Conservation (phyloP, 495 filamentous ascomycete genomes). For the Sabuloglossum arenarium region DNA sequence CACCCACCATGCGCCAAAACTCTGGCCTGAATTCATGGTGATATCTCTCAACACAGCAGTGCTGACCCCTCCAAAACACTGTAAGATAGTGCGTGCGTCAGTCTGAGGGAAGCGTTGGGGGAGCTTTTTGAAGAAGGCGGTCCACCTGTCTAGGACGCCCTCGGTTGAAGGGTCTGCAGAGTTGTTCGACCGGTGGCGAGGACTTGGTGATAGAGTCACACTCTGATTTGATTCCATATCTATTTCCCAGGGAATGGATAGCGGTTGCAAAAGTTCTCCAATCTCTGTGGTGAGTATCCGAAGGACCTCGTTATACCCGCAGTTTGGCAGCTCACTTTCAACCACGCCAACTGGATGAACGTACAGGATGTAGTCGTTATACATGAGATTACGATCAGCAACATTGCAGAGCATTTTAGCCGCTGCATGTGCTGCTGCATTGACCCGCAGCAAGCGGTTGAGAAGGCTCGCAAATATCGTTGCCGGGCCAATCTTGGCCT, state of each 20-base stretch:
- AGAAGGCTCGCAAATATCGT: conserved; percentile 72
- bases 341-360: conserved; percentile 51
- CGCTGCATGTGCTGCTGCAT: conserved; percentile 71
- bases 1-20: conserved; percentile 93
- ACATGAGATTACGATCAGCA: conserved; percentile 72
- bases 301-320: conserved; percentile 43
- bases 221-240: conserved; percentile 21
- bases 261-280: conserved; percentile 44
- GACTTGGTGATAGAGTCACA: neutral
- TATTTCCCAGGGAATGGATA: conserved; percentile 30
- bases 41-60: conserved; percentile 55
- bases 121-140: conserved; percentile 56
- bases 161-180: conserved; percentile 24
- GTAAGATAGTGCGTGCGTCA: conserved; percentile 41
- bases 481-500: conserved; percentile 72
- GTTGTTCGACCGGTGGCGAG: conserved; percentile 9
- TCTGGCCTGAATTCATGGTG: conserved; percentile 61
- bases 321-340: conserved; percentile 34
- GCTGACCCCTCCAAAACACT: conserved; percentile 44
- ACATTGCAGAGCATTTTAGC: conserved; percentile 55
- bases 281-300: conserved; percentile 57
- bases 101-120: conserved; percentile 53
- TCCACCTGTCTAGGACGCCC: conserved; percentile 62
- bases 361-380: conserved; percentile 66
- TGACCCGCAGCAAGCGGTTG: conserved; percentile 70